These are phyloP conservation scores for Diaporthe sp. DNA, from an alignment of 2,329 filamentous ascomycete genomes.

Conservation along the genomic window DNA sequence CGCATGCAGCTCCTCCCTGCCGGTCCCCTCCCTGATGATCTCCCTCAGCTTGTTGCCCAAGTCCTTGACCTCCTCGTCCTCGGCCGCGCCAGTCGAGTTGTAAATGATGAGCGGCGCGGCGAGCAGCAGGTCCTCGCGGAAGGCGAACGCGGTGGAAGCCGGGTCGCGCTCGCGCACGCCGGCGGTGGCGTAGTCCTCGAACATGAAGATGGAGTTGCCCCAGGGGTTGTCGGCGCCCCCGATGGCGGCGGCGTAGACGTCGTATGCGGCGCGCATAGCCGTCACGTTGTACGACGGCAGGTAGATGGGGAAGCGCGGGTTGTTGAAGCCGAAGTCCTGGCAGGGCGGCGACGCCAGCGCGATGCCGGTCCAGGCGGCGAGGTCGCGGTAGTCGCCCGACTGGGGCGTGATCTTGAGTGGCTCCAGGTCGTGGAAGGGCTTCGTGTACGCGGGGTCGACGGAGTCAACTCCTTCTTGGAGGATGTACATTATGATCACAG, in stretches of 20 bases:
- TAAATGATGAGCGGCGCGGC: conserved; percentile 56
- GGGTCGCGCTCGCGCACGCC: conserved; percentile 57
- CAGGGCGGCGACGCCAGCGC: conserved; percentile 54
- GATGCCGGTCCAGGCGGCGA: conserved; percentile 60
- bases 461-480: conserved; percentile 58
- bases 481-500: conserved; percentile 57
- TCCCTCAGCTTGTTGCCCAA: conserved; percentile 57
- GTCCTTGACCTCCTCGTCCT: conserved; percentile 51
- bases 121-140: conserved; percentile 55
- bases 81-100: conserved; percentile 48
- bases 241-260: conserved; percentile 50
- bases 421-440: conserved; percentile 59
- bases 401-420: conserved; percentile 52
- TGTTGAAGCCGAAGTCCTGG: conserved; percentile 56
- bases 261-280: conserved; percentile 53
- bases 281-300: conserved; percentile 49
- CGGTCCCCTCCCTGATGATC: conserved; percentile 53
- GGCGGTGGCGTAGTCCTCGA: conserved; percentile 66
- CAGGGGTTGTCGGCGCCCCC: conserved; percentile 53
- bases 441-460: conserved; percentile 57
- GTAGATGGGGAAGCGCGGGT: conserved; percentile 49
- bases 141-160: conserved; percentile 60
- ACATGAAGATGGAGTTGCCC: conserved; percentile 61
- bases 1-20: conserved; percentile 50
- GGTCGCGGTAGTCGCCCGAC: conserved; percentile 60